phyloP scores from a whole-genome alignment of 2,329 filamentous ascomycete genomes.

The Pleochaeta shiraiana region DNA sequence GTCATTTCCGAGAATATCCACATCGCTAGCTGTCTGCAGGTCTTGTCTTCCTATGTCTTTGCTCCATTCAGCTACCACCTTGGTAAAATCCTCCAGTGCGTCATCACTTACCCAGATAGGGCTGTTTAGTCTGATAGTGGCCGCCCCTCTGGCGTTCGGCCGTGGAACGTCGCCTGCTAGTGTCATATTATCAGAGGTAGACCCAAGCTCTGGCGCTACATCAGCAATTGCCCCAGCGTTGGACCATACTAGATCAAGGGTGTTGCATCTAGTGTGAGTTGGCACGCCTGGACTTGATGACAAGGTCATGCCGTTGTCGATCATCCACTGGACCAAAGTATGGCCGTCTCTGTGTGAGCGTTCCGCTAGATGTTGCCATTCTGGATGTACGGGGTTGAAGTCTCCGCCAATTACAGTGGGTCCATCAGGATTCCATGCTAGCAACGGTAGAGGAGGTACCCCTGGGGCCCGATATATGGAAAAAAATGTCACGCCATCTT shows the following conservation, averaged over 20 bases:
- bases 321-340: neutral
- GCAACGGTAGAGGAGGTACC: neutral
- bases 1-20: neutral
- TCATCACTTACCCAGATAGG: neutral
- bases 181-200: neutral
- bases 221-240: neutral
- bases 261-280: neutral
- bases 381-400: neutral
- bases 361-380: neutral
- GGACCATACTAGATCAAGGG: neutral
- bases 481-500: neutral
- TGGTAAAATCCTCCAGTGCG: neutral
- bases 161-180: neutral
- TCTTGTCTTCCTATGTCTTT: neutral
- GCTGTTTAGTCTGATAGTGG: neutral
- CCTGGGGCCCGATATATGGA: neutral
- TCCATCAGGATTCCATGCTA: neutral
- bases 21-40: no score
- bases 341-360: neutral
- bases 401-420: neutral
- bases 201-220: neutral
- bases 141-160: neutral
- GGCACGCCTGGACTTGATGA: neutral
- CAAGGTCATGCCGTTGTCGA: neutral
- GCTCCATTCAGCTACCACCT: neutral